Conservation (phyloP, 2,329 filamentous ascomycete species). For the Cladosporium sp. region DNA sequence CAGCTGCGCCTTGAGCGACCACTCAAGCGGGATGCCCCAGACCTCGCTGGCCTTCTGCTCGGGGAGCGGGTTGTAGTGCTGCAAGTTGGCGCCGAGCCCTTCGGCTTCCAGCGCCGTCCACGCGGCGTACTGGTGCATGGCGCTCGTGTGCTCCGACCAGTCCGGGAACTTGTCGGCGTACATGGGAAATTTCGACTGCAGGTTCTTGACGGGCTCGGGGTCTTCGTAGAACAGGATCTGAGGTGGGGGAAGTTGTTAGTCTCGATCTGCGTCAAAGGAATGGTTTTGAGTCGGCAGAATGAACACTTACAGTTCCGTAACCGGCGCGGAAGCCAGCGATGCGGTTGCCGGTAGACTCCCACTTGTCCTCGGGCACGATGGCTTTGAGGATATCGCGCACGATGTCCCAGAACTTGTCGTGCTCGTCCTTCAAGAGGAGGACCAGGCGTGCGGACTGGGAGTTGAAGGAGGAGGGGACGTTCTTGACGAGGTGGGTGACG, state of each 20-base stretch:
- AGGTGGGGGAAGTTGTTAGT: neutral
- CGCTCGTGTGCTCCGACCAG: conserved; percentile 73
- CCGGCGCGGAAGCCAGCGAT: conserved; percentile 61
- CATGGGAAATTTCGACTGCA: conserved; percentile 64
- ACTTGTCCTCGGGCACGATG: conserved; percentile 64
- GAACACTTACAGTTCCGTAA: conserved; percentile 69
- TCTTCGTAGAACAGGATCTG: conserved; percentile 85
- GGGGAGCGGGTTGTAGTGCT: conserved; percentile 50
- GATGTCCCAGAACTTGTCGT: conserved; percentile 84
- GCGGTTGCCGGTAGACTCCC: conserved; percentile 49
- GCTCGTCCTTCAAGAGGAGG: conserved; percentile 74
- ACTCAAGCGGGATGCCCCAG: conserved; percentile 68
- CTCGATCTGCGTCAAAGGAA: neutral
- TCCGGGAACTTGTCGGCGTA: conserved; percentile 76
- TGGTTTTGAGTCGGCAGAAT: neutral
- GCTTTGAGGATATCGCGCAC: conserved; percentile 60
- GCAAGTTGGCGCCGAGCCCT: conserved; percentile 28
- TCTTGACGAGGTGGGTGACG: conserved; percentile 54
- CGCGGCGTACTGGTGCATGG: conserved; percentile 32
- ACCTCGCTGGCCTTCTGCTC: conserved; percentile 64
- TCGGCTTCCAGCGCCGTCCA: conserved; percentile 30
- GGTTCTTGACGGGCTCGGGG: conserved; percentile 58
- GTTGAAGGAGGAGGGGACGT: conserved; percentile 83
- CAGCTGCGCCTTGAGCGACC: conserved; percentile 77
- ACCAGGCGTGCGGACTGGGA: conserved; percentile 76